Evolutionary conservation across 2,329 filamentous ascomycete genomes (phyloP).

Genomic region (Dryadomyces quercus-mongolicae): DNA sequence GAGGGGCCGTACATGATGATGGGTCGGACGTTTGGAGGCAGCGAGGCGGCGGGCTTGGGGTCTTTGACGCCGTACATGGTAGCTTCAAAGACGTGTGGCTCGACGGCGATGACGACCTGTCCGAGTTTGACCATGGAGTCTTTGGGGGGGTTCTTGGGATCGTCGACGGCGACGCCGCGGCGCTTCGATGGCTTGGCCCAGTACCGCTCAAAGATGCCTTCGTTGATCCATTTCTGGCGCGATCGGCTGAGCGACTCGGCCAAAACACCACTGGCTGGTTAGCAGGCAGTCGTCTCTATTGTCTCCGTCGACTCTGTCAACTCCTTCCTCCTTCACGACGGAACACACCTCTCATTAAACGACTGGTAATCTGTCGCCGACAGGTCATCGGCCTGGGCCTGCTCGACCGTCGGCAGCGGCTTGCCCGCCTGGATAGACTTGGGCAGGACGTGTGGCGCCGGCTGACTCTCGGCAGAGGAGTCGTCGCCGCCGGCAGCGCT

Average conservation of each 20-base stretch:
- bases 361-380: conserved; percentile 57
- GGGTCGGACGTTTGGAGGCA: conserved; percentile 32
- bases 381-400: conserved; percentile 52
- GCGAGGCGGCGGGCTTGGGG: conserved; percentile 34
- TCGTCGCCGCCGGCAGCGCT: conserved; percentile 16
- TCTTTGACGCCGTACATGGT: conserved; percentile 63
- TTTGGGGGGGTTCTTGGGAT: conserved; percentile 55
- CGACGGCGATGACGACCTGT: conserved; percentile 60
- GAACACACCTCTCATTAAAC: conserved; percentile 53
- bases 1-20: conserved; percentile 55
- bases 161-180: conserved; percentile 51
- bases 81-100: conserved; percentile 70
- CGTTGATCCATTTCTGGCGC: conserved; percentile 58
- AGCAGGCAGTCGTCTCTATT: conserved; percentile 8
- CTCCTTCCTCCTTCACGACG: background rate
- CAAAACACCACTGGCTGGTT: conserved; percentile 52
- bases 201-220: conserved; percentile 64
- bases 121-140: conserved; percentile 64
- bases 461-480: conserved; percentile 20
- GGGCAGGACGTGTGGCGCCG: conserved; percentile 38
- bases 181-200: conserved; percentile 63
- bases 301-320: no score
- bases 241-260: conserved; percentile 63
- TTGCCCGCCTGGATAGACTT: conserved; percentile 51
- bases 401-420: conserved; percentile 58